phyloP scores from a whole-genome alignment of 805 yeast species.

The Priceomyces fermenticarens region DNA sequence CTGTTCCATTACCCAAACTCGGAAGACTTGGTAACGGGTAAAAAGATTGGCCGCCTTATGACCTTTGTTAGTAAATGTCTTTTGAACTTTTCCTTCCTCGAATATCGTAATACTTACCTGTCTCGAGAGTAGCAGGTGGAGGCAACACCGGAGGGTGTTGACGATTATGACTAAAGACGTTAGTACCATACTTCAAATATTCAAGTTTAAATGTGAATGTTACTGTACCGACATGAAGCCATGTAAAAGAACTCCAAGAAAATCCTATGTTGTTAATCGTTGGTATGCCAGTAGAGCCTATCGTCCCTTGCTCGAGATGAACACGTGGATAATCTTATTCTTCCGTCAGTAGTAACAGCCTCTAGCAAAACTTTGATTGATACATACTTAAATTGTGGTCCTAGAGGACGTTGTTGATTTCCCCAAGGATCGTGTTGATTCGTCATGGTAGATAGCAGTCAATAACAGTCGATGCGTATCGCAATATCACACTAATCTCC shows the following conservation, averaged over 20 bases:
- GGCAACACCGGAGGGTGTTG: conserved; percentile 61
- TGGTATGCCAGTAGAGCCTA: conserved; percentile 1
- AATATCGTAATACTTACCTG: conserved; percentile 35
- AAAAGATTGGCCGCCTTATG: conserved; percentile 40
- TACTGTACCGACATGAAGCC: background rate
- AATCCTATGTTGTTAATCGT: background rate
- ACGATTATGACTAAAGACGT: conserved; percentile 37
- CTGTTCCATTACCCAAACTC: conserved; percentile 41
- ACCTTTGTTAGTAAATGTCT: conserved; percentile 18
- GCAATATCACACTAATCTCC: conserved; percentile 3
- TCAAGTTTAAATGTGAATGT: no score
- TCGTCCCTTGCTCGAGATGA: background rate
- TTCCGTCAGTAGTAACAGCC: background rate
- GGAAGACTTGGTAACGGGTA: conserved; percentile 54
- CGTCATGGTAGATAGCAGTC: conserved; percentile 22
- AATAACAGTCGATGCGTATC: conserved; percentile 3
- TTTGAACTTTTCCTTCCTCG: background rate
- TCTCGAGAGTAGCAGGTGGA: conserved; percentile 54
- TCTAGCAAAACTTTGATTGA: background rate
- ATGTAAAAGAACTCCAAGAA: background rate
- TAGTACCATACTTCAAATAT: conserved; percentile 15
- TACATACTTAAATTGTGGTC: conserved; percentile 44
- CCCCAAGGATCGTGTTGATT: conserved; percentile 43
- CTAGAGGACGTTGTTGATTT: conserved; percentile 39
- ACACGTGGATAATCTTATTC: background rate